These are phyloP conservation scores for Myriosclerotinia curreyana DNA, from an alignment of 2,329 filamentous ascomycete species.

Conservation along the genomic window DNA sequence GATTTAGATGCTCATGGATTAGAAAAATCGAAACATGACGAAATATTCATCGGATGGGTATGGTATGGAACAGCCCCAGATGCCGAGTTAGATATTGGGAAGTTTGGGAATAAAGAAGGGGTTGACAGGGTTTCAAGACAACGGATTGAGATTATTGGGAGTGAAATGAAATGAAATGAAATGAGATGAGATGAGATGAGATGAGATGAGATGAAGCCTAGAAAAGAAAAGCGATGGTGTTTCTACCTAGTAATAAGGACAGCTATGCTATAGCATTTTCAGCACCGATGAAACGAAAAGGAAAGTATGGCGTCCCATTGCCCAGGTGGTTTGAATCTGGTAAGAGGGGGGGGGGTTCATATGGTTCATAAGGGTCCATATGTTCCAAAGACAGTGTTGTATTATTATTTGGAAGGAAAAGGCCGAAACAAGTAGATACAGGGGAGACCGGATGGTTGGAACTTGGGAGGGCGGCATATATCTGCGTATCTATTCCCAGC, in stretches of 20 bases:
- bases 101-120: slow-evolving; percentile 7
- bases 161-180: background rate
- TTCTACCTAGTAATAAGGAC: slow-evolving; percentile 5
- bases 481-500: slow-evolving; percentile 15
- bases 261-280: background rate
- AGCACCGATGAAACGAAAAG: background rate
- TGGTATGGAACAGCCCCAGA: slow-evolving; percentile 1
- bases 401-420: slow-evolving; percentile 9
- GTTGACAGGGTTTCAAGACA: slow-evolving; percentile 11
- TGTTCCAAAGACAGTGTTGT: background rate
- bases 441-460: slow-evolving; percentile 3
- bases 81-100: background rate
- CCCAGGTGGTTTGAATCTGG: background rate
- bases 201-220: slow-evolving; percentile 6
- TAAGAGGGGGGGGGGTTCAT: background rate
- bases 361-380: too few relatives aligned
- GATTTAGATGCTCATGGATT: slow-evolving; percentile 16
- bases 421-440: slow-evolving; percentile 16
- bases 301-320: background rate
- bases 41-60: background rate
- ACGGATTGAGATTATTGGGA: background rate
- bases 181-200: background rate
- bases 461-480: slow-evolving; percentile 6
- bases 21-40: slow-evolving; percentile 12
- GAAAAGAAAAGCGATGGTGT: background rate